Base-by-base conservation (phyloP, 768 basidiomycete genomes). In the Pholiota microspora region DNA sequence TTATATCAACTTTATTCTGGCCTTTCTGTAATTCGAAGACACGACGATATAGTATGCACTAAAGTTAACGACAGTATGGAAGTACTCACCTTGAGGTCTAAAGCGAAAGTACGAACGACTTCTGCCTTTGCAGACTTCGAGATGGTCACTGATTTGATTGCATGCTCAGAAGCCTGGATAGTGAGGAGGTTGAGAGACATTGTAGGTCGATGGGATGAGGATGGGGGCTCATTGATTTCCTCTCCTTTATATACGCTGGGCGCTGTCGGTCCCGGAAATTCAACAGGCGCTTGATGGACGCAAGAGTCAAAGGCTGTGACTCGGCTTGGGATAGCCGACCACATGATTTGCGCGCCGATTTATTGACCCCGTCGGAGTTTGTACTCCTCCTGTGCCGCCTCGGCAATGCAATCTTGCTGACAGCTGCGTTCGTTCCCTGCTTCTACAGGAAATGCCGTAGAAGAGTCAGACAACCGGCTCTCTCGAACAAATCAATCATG, bases 111-210 rank as follows among this genome's bases (percentile, higher is more conserved):
- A 7, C 84, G 76, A 35, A 80, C 78, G 16, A 86, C 67, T 60
- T 86, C 81, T 0, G 83, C 84, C 53, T 76, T 79, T 51, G 69
- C 69, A 6, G 79, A 80, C 64, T 79, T 81, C 69, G 81, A 82
- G 32, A 85, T 71, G 0, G 81, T 83, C 1, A 82, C 80, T 8
- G 80, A 77, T 56, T 80, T 77, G 59, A 86, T 75, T 1, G 78
- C 65, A 49, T 74, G 67, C 0, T 78, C 74, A 13, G 71, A 62
- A n/a, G 77, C 77, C 28, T 60, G 59, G 16, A 75, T 54, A 28
- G 60, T 49, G 50, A 60, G 50, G 21, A 34, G 12, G 16, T 51
- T 44, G 21, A 44, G 16, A 27, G 28, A 23, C 34, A 50, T 50
- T 7, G 38, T 38, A 21, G 9, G 3, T 6, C 29, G n/a, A 6